phyloP scores from a whole-genome alignment of 1,284 basidiomycete genomes.

The Apiotrichum sp. region DNA sequence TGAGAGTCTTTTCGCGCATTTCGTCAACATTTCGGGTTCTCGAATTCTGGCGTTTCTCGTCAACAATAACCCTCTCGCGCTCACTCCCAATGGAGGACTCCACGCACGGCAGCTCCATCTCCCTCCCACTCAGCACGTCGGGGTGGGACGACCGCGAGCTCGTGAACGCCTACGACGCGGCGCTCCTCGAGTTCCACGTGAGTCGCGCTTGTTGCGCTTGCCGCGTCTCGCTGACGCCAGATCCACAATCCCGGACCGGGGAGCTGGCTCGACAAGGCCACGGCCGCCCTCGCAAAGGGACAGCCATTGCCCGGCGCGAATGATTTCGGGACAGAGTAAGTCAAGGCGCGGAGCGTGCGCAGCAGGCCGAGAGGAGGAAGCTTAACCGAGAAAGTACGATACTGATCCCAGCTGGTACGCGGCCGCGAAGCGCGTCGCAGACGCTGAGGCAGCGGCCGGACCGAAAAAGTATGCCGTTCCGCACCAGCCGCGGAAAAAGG shows the following conservation, averaged over 20 bases:
- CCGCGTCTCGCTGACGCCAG: conserved; percentile 13
- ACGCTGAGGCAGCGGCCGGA: background rate
- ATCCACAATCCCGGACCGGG: conserved; percentile 45
- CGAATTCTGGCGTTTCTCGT: background rate
- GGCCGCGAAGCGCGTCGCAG: conserved; percentile 8
- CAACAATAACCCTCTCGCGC: too few relatives aligned
- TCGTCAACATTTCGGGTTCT: too few relatives aligned
- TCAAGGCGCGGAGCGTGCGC: background rate
- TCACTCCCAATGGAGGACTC: background rate
- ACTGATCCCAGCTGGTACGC: conserved; percentile 18
- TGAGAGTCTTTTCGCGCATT: too few relatives aligned
- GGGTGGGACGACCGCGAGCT: conserved; percentile 47
- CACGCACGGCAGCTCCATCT: conserved; percentile 2
- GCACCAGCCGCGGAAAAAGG: too few relatives aligned
- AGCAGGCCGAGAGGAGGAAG: too few relatives aligned
- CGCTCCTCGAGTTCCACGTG: conserved; percentile 45
- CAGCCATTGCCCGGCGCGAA: conserved; percentile 34
- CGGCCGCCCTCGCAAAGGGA: conserved; percentile 38
- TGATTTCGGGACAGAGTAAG: conserved; percentile 35
- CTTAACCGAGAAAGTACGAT: background rate
- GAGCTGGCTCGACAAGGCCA: conserved; percentile 46
- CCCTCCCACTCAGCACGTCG: conserved; percentile 1
- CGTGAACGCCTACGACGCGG: conserved; percentile 42
- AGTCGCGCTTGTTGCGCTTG: background rate
- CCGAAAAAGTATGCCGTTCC: background rate